Percentiles rank a stretch among this genome's conserved stretches.
These are phyloP conservation scores for Collybia sp. DNA, from an alignment of 768 basidiomycete species.

Conservation along the genomic window DNA sequence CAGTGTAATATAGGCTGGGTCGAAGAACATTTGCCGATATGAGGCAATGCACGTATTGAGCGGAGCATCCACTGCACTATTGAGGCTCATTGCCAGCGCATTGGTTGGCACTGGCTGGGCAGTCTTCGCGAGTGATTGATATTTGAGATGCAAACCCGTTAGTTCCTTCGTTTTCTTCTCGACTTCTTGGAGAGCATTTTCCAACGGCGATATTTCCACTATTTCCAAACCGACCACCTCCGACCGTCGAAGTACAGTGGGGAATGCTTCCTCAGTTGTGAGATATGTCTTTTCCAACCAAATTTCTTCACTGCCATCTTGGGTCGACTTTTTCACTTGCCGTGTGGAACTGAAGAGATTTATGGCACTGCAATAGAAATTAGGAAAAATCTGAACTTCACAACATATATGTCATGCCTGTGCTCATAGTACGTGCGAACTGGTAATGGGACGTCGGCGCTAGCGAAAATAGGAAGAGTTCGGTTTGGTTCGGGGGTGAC, in stretches of 20 bases:
- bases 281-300: conserved; percentile 91
- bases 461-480: conserved; percentile 71
- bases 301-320: conserved; percentile 65
- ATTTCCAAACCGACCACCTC: conserved; percentile 72
- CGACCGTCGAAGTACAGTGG: conserved; percentile 85
- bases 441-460: conserved; percentile 75
- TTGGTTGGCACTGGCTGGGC: conserved; percentile 72
- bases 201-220: conserved; percentile 80
- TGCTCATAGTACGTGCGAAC: conserved; percentile 87
- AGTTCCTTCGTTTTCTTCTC: conserved; percentile 78
- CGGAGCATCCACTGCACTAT: conserved; percentile 82
- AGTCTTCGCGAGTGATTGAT: conserved; percentile 75
- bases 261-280: conserved; percentile 85
- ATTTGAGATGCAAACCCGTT: conserved; percentile 60
- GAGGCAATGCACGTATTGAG: conserved; percentile 70
- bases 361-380: conserved; percentile 52
- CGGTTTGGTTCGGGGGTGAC: conserved; percentile 85
- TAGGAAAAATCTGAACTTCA: neutral
- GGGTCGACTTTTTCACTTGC: conserved; percentile 56
- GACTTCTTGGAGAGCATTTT: conserved; percentile 79
- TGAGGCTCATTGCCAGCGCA: conserved; percentile 80
- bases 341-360: conserved; percentile 77
- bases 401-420: conserved; percentile 38
- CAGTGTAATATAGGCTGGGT: conserved; percentile 56
- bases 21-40: conserved; percentile 77